Conservation (phyloP, 2,329 filamentous ascomycete species). For the Chaetomiaceae sp. region DNA sequence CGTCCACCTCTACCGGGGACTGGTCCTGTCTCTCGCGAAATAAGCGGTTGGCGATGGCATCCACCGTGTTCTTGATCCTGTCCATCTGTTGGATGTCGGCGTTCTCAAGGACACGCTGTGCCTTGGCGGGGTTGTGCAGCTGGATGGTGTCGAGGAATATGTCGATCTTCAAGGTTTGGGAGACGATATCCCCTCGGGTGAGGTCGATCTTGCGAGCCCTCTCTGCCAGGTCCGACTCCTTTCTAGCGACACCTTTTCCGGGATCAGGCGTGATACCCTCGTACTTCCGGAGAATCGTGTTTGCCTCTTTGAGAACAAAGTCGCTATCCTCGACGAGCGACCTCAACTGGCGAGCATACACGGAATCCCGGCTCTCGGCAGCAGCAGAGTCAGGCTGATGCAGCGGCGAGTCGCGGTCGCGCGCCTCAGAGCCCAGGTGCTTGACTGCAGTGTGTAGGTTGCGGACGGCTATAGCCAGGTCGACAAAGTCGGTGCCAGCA, state of each 20-base stretch:
- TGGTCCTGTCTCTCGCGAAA: constrained; percentile 39
- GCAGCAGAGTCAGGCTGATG: constrained; percentile 34
- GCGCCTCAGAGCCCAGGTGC: constrained; percentile 54
- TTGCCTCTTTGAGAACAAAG: constrained; percentile 51
- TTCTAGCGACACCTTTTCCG: constrained; percentile 22
- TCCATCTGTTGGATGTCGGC: constrained; percentile 44
- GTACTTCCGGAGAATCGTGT: constrained; percentile 48
- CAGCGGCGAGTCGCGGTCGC: constrained; percentile 53
- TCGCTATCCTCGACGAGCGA: constrained; percentile 53
- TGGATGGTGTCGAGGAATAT: constrained; percentile 56
- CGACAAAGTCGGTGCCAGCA: constrained; percentile 45
- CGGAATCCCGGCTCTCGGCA: constrained; percentile 30
- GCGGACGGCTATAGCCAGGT: constrained; percentile 47
- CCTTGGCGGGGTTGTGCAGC: constrained; percentile 43
- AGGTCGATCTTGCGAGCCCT: constrained; percentile 38
- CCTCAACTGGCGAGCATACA: constrained; percentile 47
- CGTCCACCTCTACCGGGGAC: constrained; percentile 37
- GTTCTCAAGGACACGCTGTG: constrained; percentile 31
- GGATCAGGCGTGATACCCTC: constrained; percentile 20
- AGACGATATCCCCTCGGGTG: constrained; percentile 44
- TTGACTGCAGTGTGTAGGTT: constrained; percentile 53
- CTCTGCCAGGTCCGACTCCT: constrained; percentile 19
- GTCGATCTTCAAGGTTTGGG: constrained; percentile 50
- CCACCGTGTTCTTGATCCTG: constrained; percentile 56
- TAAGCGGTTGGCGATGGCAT: constrained; percentile 50